Evolutionary conservation across 225 moss, liverwort and hornwort species (phyloP), one percentile per base, ranked within the genome.

Genomic region (Lunularia cruciata): DNA sequence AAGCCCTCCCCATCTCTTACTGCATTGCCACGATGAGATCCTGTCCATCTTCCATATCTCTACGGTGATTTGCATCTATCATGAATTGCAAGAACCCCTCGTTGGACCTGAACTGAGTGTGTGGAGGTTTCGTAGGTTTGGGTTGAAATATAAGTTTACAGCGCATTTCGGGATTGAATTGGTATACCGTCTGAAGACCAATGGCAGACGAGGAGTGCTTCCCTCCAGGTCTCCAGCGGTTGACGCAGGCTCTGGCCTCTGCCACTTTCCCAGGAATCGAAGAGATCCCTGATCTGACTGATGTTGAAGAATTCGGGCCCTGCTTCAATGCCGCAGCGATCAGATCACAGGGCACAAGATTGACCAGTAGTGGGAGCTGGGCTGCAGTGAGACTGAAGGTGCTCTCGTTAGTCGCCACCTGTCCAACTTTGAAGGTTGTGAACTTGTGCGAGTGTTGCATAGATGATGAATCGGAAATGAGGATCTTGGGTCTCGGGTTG

Each of bases 311-410:
- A 32, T 74, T 40, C 33, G 73, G 73, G 23, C 65, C 65, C 25
- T 65, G 57, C 46, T 74, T 74, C 73, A 74, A 67, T 37, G 65
- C 65, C 8, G 54, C 30, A 13, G 73, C 57, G 36, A 57, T 65
- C 52, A 47, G 56, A 31, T 39, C 69, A 28, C 55, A 56, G 56
- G 69, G 55, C 16, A 9, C 23, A 11, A 36, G 23, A 13, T 16
- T 68, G 23, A 68, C 34, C 27, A 20, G 48, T 31, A 48, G 56
- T 33, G 65, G 57, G 31, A 58, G 26, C 16, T 66, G 55, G 65
- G 37, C 35, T 3, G 26, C 12, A 7, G 65, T 74, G 65, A 63
- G 73, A 34, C 26, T 74, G 27, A 65, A 57, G 15, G 73, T 74
- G 57, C 66, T 74, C 20, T 65, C 65, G 20, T 35, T 67, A 15